phyloP scores from a whole-genome alignment of 2,329 filamentous ascomycete genomes.

The Epichloe sylvatica region DNA sequence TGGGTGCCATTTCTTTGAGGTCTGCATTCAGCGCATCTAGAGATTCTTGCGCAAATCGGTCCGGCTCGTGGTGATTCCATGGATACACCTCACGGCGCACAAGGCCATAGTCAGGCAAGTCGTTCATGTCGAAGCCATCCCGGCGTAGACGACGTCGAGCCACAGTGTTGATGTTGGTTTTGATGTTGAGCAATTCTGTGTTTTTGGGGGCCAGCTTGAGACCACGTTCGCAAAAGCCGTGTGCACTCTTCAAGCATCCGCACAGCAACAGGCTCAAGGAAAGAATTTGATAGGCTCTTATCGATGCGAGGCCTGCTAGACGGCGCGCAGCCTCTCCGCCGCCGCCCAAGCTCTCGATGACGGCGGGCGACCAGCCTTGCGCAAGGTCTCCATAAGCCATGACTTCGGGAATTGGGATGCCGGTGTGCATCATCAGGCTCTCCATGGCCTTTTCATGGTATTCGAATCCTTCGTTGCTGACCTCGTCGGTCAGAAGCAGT shows the following conservation, averaged over 20 bases:
- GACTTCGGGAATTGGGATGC: constrained; percentile 28
- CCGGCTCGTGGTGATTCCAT: constrained; percentile 54
- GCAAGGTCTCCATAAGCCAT: constrained; percentile 31
- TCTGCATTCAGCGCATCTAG: constrained; percentile 58
- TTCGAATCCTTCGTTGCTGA: constrained; percentile 65
- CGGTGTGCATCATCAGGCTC: constrained; percentile 26
- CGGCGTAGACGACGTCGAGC: constrained; percentile 34
- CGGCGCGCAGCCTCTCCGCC: constrained; percentile 21
- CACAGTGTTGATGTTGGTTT: constrained; percentile 38
- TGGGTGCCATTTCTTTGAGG: constrained; percentile 57
- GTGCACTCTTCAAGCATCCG: constrained; percentile 54
- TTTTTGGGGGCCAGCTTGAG: constrained; percentile 41
- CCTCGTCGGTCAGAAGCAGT: constrained; percentile 72
- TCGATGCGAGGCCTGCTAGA: constrained; percentile 36
- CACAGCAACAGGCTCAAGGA: constrained; percentile 46
- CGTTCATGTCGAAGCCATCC: constrained; percentile 32
- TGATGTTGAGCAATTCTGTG: constrained; percentile 39
- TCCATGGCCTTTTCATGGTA: constrained; percentile 58
- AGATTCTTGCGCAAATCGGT: constrained; percentile 55
- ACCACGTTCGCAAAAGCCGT: constrained; percentile 50
- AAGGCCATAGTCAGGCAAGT: constrained; percentile 54
- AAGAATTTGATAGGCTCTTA: constrained; percentile 45
- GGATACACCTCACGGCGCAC: constrained; percentile 59
- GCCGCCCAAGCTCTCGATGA: constrained; percentile 20
- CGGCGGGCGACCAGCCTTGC: constrained; percentile 19